Base-by-base conservation (phyloP, 352 stramenopile genomes). In the Globisporangium viniferum region DNA sequence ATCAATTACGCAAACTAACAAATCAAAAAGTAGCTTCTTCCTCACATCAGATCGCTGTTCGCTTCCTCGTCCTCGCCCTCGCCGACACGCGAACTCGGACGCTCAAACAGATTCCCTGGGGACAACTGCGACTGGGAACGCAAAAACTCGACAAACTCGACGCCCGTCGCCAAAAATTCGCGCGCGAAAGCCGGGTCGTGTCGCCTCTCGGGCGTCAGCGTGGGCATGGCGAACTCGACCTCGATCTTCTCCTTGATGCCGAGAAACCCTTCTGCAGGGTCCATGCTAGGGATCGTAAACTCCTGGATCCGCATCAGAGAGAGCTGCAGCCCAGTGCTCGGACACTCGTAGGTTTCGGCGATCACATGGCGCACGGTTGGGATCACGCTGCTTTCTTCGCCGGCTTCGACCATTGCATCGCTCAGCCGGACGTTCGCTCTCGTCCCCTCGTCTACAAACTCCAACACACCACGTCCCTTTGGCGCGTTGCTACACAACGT, bases 101-200 rank as follows among this genome's bases (percentile, higher is more conserved):
- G 31, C 20, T 49, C 56, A 29, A 62, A 48, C n/a, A 49, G 20
- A n/a, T 62, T 49, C 56, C 49, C 33, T 22, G 56, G 44, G 8
- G 66, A 33, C 39, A 66, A 22, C 41, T 72, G 63, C 29, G 56
- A 48, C 31, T 73, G 68, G 12, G 44, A 36, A 2, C 84, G 84
- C 36, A 94, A 71, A 57, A 79, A 92, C 61, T 87, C 81, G n/a
- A 91, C 84, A 69, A 88, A 86, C 36, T 82, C 69, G 57, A 91
- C 75, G 14, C 82, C 86, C 8, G 75, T 87, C 36, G 64, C 64
- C 46, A 94, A 54, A 57, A 92, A 91, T 49, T 73, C 53, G 53
- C 79, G 72, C 8, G 84, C 82, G 44, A 92, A 92, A 1, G 63
- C 66, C 7, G 84, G 77, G 7, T 78, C 64, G 48, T 92, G 71